Base-by-base conservation (phyloP, 768 basidiomycete species). In the Botryobasidium botryosum region DNA sequence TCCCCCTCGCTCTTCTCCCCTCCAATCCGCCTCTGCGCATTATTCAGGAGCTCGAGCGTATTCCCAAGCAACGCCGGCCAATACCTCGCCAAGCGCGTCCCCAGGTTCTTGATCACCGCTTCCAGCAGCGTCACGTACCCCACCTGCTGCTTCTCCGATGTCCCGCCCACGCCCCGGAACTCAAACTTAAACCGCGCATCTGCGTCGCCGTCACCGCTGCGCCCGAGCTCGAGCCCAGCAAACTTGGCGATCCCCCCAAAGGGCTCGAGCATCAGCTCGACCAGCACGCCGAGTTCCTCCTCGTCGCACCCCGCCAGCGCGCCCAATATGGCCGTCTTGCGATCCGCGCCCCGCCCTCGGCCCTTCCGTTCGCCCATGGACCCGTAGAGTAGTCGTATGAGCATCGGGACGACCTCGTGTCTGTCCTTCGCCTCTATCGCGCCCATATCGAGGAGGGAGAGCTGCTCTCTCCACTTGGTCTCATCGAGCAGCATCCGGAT, bases 41-140 rank as follows among this genome's bases (percentile, higher is more conserved):
- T 62, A 1, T 67, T 70, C 23, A 78, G 56, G 42, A 94, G 57
- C 53, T 71, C 71, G 36, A 94, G 64, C 1, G 78, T 75, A 26
- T 72, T 69, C 4, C 71, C 69, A 29, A 97, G 62, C 32, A 97
- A 63, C 6, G 70, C 66, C 27, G 81, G 79, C 90, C 88, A 94
- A 51, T 75, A 71, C 0, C 50, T 29, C 5, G 71, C 63, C 5
- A 88, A 62, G 46, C 77, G 74, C 21, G 83, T 74, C 3, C 85
- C 90, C 17, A 97, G 64, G 39, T 82, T 72, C 60, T 73, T 79
- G 55, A 94, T 54, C 21, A 94, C 77, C 53, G 92, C 87, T 1
- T 76, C 80, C 21, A 96, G 69, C 18, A 97, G 64, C 3, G 73
- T 78, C 50, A 97, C 63, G 64, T 81, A 96, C 40, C 92, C 94